Conservation (phyloP, 2,329 filamentous ascomycete genomes). For the Neonectria hederae region DNA sequence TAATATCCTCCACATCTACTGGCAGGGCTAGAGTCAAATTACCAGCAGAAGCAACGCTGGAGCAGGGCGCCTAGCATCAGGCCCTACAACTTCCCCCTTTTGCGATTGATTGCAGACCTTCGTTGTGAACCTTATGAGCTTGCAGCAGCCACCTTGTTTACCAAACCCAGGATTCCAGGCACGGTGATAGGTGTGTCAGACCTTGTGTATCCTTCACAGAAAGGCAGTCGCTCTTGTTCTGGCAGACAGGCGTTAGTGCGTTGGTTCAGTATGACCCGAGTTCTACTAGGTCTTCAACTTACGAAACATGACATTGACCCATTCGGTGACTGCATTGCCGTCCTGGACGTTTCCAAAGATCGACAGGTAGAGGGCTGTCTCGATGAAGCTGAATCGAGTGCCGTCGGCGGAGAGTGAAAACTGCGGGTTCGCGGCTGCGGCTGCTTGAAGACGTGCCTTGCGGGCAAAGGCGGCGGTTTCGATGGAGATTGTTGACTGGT, state of each 20-base stretch:
- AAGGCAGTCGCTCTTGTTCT: slow-evolving; percentile 37
- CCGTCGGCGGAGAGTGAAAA: slow-evolving; percentile 21
- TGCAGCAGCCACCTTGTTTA: slow-evolving; percentile 25
- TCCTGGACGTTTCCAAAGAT: slow-evolving; percentile 29
- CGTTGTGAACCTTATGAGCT: slow-evolving; percentile 1
- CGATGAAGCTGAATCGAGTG: slow-evolving; percentile 31
- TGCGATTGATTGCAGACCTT: background rate
- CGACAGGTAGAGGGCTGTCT: slow-evolving; percentile 35
- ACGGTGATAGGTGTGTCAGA: slow-evolving; percentile 29
- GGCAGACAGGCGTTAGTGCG: background rate
- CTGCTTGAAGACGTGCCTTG: slow-evolving; percentile 30
- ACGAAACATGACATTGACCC: slow-evolving; percentile 38
- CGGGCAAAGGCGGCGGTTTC: slow-evolving; percentile 31
- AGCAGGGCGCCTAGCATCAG: background rate
- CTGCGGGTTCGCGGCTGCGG: slow-evolving; percentile 31
- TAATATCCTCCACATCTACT: background rate
- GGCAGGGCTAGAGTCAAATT: background rate
- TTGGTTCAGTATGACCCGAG: fast-evolving
- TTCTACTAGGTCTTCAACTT: background rate
- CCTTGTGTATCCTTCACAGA: slow-evolving; percentile 32
- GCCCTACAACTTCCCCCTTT: background rate
- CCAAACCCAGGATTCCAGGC: slow-evolving; percentile 30
- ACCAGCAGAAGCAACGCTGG: background rate
- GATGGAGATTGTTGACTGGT: slow-evolving; percentile 34
- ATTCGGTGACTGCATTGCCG: slow-evolving; percentile 33